These are phyloP conservation scores for Dispira simplex DNA, from an alignment of 192 early-diverging fungal genomes.

Conservation along the genomic window DNA sequence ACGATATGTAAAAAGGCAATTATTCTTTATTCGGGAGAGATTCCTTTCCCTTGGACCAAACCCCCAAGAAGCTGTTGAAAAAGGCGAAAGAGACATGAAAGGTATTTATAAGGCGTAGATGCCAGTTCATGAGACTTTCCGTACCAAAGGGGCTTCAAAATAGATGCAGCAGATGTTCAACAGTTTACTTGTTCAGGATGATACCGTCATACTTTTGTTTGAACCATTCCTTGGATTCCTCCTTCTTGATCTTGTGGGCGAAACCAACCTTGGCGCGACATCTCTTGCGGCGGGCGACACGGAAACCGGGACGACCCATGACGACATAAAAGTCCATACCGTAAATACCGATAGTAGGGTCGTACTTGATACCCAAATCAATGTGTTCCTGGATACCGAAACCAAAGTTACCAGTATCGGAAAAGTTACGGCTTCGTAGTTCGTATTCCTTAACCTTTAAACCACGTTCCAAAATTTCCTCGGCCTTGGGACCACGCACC, in stretches of 20 bases:
- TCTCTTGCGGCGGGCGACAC: constrained; percentile 88
- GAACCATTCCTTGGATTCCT: constrained; percentile 97
- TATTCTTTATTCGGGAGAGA: too few species aligned
- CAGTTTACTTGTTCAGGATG: constrained; percentile 68
- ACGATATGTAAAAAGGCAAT: too few species aligned
- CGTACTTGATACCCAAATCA: constrained; percentile 99
- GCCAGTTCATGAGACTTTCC: not conserved
- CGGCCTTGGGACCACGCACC: constrained; percentile 85
- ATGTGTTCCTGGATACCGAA: constrained; percentile 99
- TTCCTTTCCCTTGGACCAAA: too few species aligned
- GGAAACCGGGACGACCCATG: constrained; percentile 96
- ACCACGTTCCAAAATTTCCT: constrained; percentile 99
- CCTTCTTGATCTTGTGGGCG: constrained; percentile 85
- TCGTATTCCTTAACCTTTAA: constrained; percentile 99
- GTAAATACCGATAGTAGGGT: constrained; percentile 95
- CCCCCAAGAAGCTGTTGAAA: too few species aligned
- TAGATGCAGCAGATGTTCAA: too few species aligned
- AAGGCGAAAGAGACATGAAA: too few species aligned
- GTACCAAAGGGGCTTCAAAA: not conserved
- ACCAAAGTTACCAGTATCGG: constrained; percentile 96
- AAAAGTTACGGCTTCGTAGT: constrained; percentile 90
- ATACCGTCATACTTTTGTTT: constrained; percentile 94
- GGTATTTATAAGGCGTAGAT: too few species aligned
- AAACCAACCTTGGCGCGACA: constrained; percentile 66
- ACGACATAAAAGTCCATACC: constrained; percentile 99